Evolutionary conservation across 176 grass and related monocot genomes (phyloP), one percentile per base, ranked within the genome.

Genomic region (Alloteropsis semialata): DNA sequence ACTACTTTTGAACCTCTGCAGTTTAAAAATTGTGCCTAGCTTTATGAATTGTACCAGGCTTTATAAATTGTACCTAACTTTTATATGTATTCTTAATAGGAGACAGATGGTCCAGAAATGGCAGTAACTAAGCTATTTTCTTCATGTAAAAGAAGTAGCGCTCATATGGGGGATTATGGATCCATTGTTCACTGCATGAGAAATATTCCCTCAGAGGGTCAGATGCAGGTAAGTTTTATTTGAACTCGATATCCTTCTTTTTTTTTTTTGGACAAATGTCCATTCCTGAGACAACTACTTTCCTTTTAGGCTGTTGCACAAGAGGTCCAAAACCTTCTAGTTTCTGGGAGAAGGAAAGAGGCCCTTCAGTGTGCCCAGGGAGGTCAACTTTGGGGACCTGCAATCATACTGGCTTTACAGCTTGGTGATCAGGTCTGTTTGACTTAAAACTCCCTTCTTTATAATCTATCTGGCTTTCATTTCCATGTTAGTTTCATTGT

Each of bases 351-450:
- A 88, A 94, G 93, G 74, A 96, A 94, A 88, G 89, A 99, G 24
- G 97, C 97, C 32, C 91, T 99, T 74, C 91, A 94, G 51, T 84
- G 72, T 90, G 97, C 97, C 46, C 89, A 96, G 77, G 91, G 91
- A 88, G 97, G 97, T 89, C 97, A 99, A 75, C 63, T 99, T 15
- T 99, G 97, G 97, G 96, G 97, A 27, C 91, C 97, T 77, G 97
- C 97, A 74, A 88, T 99, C 72, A 87, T 99, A 80, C 91, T 96
- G 82, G 93, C 97, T 51, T 90, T 92, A 50, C 93, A 96, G 77
- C 93, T 99, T 51, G 96, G 97, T 46, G 93, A 99, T 69, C 77
- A 96, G 87, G 96, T 98, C 33, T 82, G 81, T 77, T 39, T 74
- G 41, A 77, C 57, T 76, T 82, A 41, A 46, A 56, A 72, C 32